Evolutionary conservation across 306 rosid species (phyloP), one percentile per base, ranked within the genome.

Genomic region (Fragaria nilgerrensis): DNA sequence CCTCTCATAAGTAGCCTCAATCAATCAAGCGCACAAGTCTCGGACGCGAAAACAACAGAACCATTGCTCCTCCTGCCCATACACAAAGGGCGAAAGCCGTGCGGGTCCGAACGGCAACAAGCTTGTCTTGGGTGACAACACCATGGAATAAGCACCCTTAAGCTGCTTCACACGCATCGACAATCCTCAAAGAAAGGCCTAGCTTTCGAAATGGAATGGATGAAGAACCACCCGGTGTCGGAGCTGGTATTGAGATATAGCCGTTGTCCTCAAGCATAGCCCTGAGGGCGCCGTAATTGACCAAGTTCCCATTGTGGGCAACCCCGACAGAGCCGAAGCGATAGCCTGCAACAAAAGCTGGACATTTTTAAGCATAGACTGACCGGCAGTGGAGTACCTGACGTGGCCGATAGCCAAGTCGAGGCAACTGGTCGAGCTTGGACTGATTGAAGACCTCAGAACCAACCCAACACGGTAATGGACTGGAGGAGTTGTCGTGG

Each of bases 11-110:
- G 97, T 89, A 2, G 99, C 99, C 72, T 91, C 98, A 68, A 96
- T 92, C 88, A 96, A 84, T 96, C 98, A 41, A 96, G 98, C 0
- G 99, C 99, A 75, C 98, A 96, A 52, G 98, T 96, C 68, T 96
- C 99, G 9, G 99, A 96, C 2, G 99, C 99, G 77, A 96, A 91
- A 1, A 96, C 99, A n/a, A 96, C 84, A 34, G 98, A 89, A 44
- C 99, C 98, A 44, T 96, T 96, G 50, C 93, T 91, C 39, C 98
- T 90, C 55, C 98, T 87, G 2, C 99, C 99, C 98, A 96, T 96
- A 44, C 91, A 96, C 78, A 96, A 72, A 64, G 98, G 99, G 20
- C 98, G 71, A 78, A 96, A 96, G 6, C 99, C 99, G 15, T 76
- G 83, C 0, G 98, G 98, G 63, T 92, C 98, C 98, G 79, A 1